Conservation (phyloP, 2,329 filamentous ascomycete species). For the Myriosclerotinia scirpicola region DNA sequence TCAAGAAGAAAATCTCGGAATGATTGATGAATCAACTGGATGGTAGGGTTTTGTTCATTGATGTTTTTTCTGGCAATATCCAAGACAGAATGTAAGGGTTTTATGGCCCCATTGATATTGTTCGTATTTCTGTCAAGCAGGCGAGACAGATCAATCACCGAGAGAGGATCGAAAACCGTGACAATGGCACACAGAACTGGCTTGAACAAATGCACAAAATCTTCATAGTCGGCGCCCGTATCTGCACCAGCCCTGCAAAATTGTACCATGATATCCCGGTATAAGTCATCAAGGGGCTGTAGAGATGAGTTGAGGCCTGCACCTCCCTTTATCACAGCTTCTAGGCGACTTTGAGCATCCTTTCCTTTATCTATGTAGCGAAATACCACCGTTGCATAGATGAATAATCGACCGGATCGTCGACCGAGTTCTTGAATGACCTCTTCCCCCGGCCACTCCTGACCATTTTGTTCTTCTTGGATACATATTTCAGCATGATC, state of each 20-base stretch:
- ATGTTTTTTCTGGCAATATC: neutral
- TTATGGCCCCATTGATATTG: neutral
- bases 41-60: constrained; percentile 28
- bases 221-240: neutral
- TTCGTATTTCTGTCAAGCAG: neutral
- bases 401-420: constrained; percentile 30
- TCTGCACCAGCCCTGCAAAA: too few relatives aligned
- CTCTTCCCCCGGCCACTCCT: neutral
- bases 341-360: neutral
- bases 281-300: neutral
- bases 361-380: constrained; percentile 26
- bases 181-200: neutral
- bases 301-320: neutral
- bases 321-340: neutral
- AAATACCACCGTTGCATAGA: constrained; percentile 35
- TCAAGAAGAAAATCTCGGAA: constrained; percentile 41
- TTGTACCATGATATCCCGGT: neutral
- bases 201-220: neutral
- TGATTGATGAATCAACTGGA: constrained; percentile 36
- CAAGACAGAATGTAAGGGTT: neutral
- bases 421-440: neutral
- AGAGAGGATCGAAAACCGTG: neutral
- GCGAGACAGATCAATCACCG: neutral
- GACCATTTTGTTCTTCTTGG: neutral
- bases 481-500: neutral